Conservation (phyloP, 1,284 basidiomycete species). For the Rhodotorula glutinis region DNA sequence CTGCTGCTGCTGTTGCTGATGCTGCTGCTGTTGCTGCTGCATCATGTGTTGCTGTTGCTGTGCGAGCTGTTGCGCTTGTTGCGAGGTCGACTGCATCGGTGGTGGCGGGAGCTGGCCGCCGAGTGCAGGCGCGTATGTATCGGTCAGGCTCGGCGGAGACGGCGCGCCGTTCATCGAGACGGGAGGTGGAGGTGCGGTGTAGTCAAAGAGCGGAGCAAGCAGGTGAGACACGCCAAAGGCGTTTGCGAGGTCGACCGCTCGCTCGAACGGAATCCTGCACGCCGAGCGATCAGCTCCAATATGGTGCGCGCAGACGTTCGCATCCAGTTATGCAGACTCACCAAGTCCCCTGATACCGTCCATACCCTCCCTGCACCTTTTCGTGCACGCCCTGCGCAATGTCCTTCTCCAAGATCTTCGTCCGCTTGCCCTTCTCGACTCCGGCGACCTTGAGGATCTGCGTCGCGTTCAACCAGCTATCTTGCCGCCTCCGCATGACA, state of each 20-base stretch:
- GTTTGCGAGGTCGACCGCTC: conserved; percentile 81
- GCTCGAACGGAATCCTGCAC: conserved; percentile 84
- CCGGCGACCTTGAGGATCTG: conserved; percentile 99
- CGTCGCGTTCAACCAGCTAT: conserved; percentile 91
- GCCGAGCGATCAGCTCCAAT: not conserved
- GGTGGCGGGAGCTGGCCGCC: conserved; percentile 9
- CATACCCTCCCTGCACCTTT: conserved; percentile 98
- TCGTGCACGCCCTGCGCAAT: conserved; percentile 89
- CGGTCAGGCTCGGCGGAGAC: not conserved
- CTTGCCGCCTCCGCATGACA: conserved; percentile 91
- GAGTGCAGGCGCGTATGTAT: not conserved
- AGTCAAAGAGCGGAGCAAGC: conserved; percentile 85
- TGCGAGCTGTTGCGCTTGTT: conserved; percentile 55
- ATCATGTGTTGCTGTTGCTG: conserved; percentile 7
- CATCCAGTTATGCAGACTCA: conserved; percentile 51
- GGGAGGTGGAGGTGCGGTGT: conserved; percentile 59
- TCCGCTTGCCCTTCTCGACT: conserved; percentile 91
- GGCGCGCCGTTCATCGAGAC: conserved; percentile 3
- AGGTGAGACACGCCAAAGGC: conserved; percentile 83
- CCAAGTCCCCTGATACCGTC: conserved; percentile 99
- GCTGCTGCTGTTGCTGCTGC: conserved; percentile 1
- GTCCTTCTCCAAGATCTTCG: conserved; percentile 97
- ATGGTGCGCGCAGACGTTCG: too few relatives aligned
- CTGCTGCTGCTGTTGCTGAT: conserved; percentile 6
- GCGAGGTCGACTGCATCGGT: not conserved